Evolutionary conservation across 345 rosid genomes (phyloP), one percentile per base, ranked within the genome.

Genomic region (Lagerstroemia speciosa): DNA sequence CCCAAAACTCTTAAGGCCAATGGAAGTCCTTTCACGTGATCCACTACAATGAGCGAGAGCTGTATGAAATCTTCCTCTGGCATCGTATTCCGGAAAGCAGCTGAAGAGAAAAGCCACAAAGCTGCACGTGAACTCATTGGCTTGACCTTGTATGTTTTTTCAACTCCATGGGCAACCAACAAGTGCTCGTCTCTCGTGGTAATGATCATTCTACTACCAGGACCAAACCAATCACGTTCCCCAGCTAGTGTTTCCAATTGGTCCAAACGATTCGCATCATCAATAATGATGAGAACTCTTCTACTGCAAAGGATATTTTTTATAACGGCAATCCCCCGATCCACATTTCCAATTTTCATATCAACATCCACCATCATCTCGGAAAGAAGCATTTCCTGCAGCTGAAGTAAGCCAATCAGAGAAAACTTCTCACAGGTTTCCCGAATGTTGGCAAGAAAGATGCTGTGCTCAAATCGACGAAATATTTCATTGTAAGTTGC

Each of bases 371-470:
- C 12, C 41, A 62, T 11, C 9, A 73, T 9, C n/a, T 70, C 0
- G 30, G 31, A 62, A 33, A 79, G 57, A 53, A 79, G 73, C 19
- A 15, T 31, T 17, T 79, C 36, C 45, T 74, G 76, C 0, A 76
- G 27, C 15, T 12, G 29, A 15, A 67, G 48, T 10, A 70, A 22
- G 40, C 43, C 67, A 41, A 2, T 4, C 8, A 16, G 67, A 3
- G 41, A 0, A 3, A 11, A 58, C 31, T 67, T 67, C 66, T 62
- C 43, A 2, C 36, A 60, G 19, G 57, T 77, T 70, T 78, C 79
- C 65, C 78, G 78, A 17, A 82, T 83, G 65, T 80, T 79, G 16
- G 27, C 64, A 14, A 79, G 52, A 15, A 86, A 77, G 74, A 64
- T 64, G 30, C 66, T 65, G 50, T 68, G 70, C 3, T 84, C 78